Evolutionary conservation across 1,284 basidiomycete species (phyloP).

Genomic region (Sporisorium exsertum): DNA sequence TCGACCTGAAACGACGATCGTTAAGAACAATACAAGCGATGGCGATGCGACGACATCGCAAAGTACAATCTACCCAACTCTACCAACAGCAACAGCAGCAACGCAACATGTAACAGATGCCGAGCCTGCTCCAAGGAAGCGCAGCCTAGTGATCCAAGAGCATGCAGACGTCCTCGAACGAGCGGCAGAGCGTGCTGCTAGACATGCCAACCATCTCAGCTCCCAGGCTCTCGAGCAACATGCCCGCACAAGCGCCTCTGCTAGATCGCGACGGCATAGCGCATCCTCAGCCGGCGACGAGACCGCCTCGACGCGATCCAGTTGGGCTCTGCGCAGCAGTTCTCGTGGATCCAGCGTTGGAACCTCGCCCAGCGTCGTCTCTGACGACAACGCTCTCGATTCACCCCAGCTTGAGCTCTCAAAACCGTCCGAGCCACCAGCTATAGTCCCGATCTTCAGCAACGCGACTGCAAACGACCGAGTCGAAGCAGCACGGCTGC

Average conservation of each 20-base stretch:
- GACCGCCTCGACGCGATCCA: constrained; percentile 46
- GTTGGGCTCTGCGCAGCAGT: constrained; percentile 34
- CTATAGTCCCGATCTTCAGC: constrained; percentile 20
- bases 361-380: constrained; percentile 31
- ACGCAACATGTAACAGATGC: background rate
- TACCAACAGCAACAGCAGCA: background rate
- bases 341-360: constrained; percentile 31
- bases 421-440: constrained; percentile 6
- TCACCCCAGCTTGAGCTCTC: background rate
- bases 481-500: background rate
- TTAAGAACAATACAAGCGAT: background rate
- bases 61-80: background rate
- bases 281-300: constrained; percentile 49
- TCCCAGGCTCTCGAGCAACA: constrained; percentile 28
- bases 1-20: background rate
- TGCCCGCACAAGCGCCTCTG: constrained; percentile 1
- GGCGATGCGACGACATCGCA: background rate
- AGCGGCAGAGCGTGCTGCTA: constrained; percentile 45
- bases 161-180: constrained; percentile 46
- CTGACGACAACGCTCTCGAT: constrained; percentile 9
- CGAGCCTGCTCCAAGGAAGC: constrained; percentile 28
- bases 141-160: constrained; percentile 51
- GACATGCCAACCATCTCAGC: constrained; percentile 21
- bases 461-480: constrained; percentile 6
- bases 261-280: constrained; percentile 31